Conservation (phyloP, 2,329 filamentous ascomycete genomes). For the Colletotrichum eremochloae region DNA sequence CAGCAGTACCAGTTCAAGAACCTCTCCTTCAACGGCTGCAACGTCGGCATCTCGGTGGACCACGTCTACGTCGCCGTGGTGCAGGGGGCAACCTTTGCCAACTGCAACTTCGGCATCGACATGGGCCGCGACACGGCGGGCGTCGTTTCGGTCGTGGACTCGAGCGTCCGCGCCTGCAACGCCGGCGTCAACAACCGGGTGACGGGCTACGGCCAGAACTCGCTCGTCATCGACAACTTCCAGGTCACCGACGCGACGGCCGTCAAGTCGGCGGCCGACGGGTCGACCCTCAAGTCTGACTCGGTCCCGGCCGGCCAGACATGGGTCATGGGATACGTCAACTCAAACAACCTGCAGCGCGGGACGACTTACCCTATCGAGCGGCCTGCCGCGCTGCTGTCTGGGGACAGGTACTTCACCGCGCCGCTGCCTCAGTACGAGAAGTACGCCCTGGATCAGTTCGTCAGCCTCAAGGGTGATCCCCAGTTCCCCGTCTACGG, state of each 20-base stretch:
- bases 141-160: constrained; percentile 49
- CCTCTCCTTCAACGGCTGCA: constrained; percentile 49
- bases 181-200: constrained; percentile 47
- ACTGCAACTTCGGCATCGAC: constrained; percentile 50
- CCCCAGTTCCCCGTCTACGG: constrained; percentile 55
- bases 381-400: constrained; percentile 50
- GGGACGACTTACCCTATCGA: constrained; percentile 49
- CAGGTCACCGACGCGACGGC: constrained; percentile 43
- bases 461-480: constrained; percentile 62
- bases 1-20: constrained; percentile 54
- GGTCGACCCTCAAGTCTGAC: constrained; percentile 37
- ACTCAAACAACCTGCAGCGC: constrained; percentile 47
- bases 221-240: constrained; percentile 49
- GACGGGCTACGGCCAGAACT: constrained; percentile 46
- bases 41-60: constrained; percentile 48
- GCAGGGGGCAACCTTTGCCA: constrained; percentile 47
- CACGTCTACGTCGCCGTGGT: constrained; percentile 48
- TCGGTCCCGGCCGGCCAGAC: constrained; percentile 45
- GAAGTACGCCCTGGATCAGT: constrained; percentile 54
- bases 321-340: constrained; percentile 48
- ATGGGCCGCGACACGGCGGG: constrained; percentile 46
- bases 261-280: constrained; percentile 45
- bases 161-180: constrained; percentile 45
- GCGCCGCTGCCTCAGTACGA: constrained; percentile 56
- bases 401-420: constrained; percentile 49